phyloP scores from a whole-genome alignment of 768 basidiomycete genomes.

The Suillus luteus region DNA sequence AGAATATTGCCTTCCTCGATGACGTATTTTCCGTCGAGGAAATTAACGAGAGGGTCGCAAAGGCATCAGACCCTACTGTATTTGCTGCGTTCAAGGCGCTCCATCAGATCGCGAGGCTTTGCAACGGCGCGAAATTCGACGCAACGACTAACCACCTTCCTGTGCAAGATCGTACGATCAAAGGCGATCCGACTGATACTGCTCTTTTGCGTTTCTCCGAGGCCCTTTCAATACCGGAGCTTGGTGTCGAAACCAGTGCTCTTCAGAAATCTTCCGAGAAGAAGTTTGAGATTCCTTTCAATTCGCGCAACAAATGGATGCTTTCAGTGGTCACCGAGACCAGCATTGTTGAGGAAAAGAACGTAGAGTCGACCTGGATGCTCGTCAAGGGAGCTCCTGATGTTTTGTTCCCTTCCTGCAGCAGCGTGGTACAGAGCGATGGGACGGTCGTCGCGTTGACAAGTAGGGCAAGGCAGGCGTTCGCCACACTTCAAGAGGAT shows the following conservation, averaged over 20 bases:
- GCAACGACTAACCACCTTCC: constrained; percentile 13
- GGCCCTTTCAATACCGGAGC: constrained; percentile 14
- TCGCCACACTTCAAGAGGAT: constrained; percentile 29
- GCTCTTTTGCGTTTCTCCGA: constrained; percentile 47
- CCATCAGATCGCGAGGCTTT: constrained; percentile 44
- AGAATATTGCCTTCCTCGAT: constrained; percentile 34
- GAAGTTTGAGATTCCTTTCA: constrained; percentile 35
- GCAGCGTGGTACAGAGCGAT: constrained; percentile 24
- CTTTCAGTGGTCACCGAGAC: constrained; percentile 38
- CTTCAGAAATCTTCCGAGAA: neutral
- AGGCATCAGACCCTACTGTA: constrained; percentile 12
- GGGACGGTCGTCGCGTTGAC: constrained; percentile 29
- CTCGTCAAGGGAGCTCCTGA: constrained; percentile 57
- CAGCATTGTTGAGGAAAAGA: neutral
- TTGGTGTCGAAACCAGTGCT: constrained; percentile 15
- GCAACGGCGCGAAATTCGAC: constrained; percentile 53
- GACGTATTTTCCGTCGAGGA: constrained; percentile 18
- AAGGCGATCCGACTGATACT: constrained; percentile 47
- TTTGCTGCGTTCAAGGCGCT: constrained; percentile 26
- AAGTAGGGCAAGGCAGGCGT: constrained; percentile 12
- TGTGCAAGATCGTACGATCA: constrained; percentile 25
- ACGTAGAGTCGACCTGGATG: constrained; percentile 26
- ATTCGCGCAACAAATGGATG: constrained; percentile 54
- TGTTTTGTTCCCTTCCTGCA: constrained; percentile 40
- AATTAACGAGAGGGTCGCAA: constrained; percentile 14